Evolutionary conservation across 177 flowering plant genomes (phyloP), one percentile per base, ranked within the genome.

Genomic region (Vitis hybrid): DNA sequence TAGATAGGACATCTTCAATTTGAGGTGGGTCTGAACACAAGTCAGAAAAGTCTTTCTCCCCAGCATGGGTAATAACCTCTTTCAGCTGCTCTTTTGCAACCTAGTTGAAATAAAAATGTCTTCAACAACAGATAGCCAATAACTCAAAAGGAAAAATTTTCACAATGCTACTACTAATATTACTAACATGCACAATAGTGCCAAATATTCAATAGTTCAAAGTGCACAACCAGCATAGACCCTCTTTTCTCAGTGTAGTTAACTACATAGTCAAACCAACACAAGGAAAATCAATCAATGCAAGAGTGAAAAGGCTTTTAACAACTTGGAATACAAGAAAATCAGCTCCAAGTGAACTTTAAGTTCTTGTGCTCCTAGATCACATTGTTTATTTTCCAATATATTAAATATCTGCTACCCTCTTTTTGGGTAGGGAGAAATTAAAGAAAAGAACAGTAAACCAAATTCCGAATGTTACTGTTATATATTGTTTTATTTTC

Each of bases 21-120:
- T 77, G 72, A 60, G 87, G 88, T 24, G 88, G 78, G 48, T 85
- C 90, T 18, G 84, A 76, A 68, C 67, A 65, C 75, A 86, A 67
- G 55, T 90, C 88, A 49, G 81, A 73, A 62, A 74, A 12, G 68
- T 83, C 86, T 69, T 79, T 77, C 69, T 92, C 94, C 65, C 84
- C 94, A 21, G 92, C 92, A 62, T 69, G 74, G 49, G 85, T 84
- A 71, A 93, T 82, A 57, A 90, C 87, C 73, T 88, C 78, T 75
- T 86, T 86, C 74, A 93, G 64, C 68, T 81, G 81, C 78, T 87
- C 84, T 71, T 84, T 87, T 62, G 91, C 81, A 52, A 67, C 91
- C 99, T 94, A 78, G 54, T 64, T 58, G 52, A 68, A 46, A 24
- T 55, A 59, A 52, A 70, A 50, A 18, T 49, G 70, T 50, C 65